Percentiles rank a stretch among this genome's conserved stretches.
Evolutionary conservation across 495 filamentous ascomycete genomes (phyloP).

Genomic region (Xylaria bambusicola): DNA sequence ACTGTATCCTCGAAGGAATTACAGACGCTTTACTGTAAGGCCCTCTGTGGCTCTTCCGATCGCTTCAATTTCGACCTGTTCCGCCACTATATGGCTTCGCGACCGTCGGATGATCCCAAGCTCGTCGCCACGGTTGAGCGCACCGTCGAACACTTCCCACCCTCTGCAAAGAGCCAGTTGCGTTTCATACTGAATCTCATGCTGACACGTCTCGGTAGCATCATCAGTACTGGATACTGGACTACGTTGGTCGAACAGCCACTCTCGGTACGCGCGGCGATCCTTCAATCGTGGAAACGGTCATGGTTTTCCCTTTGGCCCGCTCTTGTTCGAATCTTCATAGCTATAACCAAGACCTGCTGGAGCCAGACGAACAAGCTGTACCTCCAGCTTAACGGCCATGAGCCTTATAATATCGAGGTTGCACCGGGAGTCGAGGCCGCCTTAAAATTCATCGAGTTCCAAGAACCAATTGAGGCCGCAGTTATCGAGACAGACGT

Average conservation of each 20-base stretch:
- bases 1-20: constrained; percentile 7
- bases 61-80: constrained; percentile 8
- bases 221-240: constrained; percentile 26
- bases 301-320: constrained; percentile 59
- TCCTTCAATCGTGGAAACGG: constrained; percentile 53
- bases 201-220: constrained; percentile 11
- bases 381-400: constrained; percentile 57
- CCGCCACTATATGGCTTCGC: constrained; percentile 10
- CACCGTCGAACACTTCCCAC: neutral
- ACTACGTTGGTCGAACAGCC: constrained; percentile 36
- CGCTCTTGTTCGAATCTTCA: constrained; percentile 51
- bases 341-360: constrained; percentile 52
- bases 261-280: constrained; percentile 50
- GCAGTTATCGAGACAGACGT: constrained; percentile 66
- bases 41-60: neutral
- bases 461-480: constrained; percentile 16
- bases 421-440: constrained; percentile 46
- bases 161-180: neutral
- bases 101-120: constrained; percentile 8
- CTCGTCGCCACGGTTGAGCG: constrained; percentile 6
- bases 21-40: neutral
- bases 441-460: constrained; percentile 41
- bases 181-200: constrained; percentile 2
- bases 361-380: constrained; percentile 63
- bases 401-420: constrained; percentile 39